phyloP scores from a whole-genome alignment of 139 green algal species.

The Chara braunii region DNA sequence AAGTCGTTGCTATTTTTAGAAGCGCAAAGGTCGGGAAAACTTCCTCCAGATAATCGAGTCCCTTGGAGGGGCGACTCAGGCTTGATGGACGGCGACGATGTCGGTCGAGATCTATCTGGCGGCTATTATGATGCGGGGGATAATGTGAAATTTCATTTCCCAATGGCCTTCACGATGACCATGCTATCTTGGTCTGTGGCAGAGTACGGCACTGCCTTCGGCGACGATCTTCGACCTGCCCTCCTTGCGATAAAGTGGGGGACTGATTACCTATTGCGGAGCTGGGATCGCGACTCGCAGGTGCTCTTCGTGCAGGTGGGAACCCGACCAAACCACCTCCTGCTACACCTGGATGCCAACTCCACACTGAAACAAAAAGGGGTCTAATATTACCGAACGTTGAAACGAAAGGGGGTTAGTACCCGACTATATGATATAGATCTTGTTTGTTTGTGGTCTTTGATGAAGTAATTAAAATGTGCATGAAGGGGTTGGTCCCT shows the following conservation, averaged over 20 bases:
- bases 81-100: conserved; percentile 20
- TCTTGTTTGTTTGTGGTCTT: too few species aligned
- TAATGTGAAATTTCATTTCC: conserved; percentile 65
- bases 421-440: too few species aligned
- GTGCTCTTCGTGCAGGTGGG: too few species aligned
- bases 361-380: too few species aligned
- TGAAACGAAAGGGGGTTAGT: too few species aligned
- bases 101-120: conserved; percentile 13
- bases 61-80: conserved; percentile 32
- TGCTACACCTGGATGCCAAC: too few species aligned
- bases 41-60: conserved; percentile 25
- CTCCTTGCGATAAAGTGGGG: not conserved
- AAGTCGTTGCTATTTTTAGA: too few species aligned
- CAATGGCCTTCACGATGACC: conserved; percentile 64
- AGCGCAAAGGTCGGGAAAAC: too few species aligned
- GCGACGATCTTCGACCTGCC: not conserved
- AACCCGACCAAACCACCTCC: too few species aligned
- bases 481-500: too few species aligned
- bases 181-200: conserved; percentile 59
- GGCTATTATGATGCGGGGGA: conserved; percentile 58
- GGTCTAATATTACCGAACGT: too few species aligned
- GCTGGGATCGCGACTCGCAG: conserved; percentile 2
- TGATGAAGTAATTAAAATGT: too few species aligned
- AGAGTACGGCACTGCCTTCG: conserved; percentile 43
- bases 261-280: not conserved